Percentiles rank a stretch among this genome's conserved stretches.
Evolutionary conservation across 805 yeast species (phyloP).

Genomic region (Nakazawaea molendinolei): DNA sequence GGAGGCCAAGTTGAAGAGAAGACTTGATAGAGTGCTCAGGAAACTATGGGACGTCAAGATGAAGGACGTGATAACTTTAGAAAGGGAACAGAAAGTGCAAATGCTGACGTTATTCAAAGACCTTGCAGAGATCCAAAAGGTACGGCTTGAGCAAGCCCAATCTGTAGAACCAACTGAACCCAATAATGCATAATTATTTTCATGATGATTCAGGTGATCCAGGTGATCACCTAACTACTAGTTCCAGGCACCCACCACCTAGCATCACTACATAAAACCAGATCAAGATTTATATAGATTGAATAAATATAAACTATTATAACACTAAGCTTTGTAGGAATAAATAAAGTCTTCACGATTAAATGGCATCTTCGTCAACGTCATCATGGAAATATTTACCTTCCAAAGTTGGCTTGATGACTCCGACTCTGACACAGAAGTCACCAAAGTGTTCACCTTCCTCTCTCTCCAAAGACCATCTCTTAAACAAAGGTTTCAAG

Average conservation of each 20-base stretch:
- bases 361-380: conserved; percentile 67
- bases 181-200: too few species aligned
- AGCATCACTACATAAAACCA: too few species aligned
- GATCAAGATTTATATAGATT: too few species aligned
- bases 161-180: too few species aligned
- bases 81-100: conserved; percentile 31
- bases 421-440: conserved; percentile 79
- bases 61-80: conserved; percentile 36
- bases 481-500: conserved; percentile 81
- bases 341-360: too few species aligned
- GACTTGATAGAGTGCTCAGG: conserved; percentile 40
- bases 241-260: too few species aligned
- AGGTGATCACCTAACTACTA: too few species aligned
- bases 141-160: too few species aligned
- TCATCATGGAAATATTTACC: conserved; percentile 95
- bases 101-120: conserved; percentile 26
- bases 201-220: too few species aligned
- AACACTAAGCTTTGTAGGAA: too few species aligned
- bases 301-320: too few species aligned
- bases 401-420: conserved; percentile 80
- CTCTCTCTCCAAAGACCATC: conserved; percentile 87
- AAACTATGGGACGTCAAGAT: conserved; percentile 43
- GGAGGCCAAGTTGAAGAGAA: conserved; percentile 31
- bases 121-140: conserved; percentile 15
- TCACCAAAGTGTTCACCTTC: conserved; percentile 97